A percentile compares a stretch with the other conserved stretches of the same genome.
Evolutionary conservation across 768 basidiomycete species (phyloP).

Genomic region (Cystoderma amianthinum): DNA sequence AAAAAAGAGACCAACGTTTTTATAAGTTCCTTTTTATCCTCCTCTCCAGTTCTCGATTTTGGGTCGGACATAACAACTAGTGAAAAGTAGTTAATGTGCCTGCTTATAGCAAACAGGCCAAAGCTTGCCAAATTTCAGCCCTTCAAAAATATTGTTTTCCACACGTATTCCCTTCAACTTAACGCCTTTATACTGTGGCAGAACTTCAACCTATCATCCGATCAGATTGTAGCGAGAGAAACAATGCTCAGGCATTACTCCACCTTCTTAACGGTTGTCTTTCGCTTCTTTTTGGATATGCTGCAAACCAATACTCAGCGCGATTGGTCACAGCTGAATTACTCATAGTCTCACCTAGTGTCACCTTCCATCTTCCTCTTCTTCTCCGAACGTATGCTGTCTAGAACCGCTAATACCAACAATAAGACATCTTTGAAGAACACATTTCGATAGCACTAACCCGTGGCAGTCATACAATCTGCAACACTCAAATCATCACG

Average conservation of each 20-base stretch:
- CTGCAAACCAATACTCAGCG: too few relatives aligned
- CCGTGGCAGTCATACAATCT: conserved; percentile 68
- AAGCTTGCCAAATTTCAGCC: conserved; percentile 71
- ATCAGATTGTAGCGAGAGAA: conserved; percentile 2
- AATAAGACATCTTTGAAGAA: neutral
- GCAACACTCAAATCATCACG: conserved; percentile 69
- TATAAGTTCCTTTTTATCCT: conserved; percentile 64
- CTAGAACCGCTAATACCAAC: conserved; percentile 56
- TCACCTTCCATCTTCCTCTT: conserved; percentile 73
- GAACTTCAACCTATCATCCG: conserved; percentile 40
- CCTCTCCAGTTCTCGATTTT: conserved; percentile 55
- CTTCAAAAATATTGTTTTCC: conserved; percentile 63
- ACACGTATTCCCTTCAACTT: conserved; percentile 52
- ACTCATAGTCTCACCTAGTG: conserved; percentile 29
- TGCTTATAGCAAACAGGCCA: neutral
- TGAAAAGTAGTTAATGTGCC: neutral
- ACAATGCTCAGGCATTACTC: neutral
- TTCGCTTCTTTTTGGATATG: conserved; percentile 51
- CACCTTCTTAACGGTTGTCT: conserved; percentile 46
- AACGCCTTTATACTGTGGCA: conserved; percentile 63
- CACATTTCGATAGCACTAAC: conserved; percentile 24
- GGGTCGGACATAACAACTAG: conserved; percentile 69
- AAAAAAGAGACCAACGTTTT: conserved; percentile 44
- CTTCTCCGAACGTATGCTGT: conserved; percentile 52
- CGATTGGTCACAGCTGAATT: too few relatives aligned